These are phyloP conservation scores for Aspergillus unguis DNA, from an alignment of 2,329 filamentous ascomycete genomes.

Conservation along the genomic window DNA sequence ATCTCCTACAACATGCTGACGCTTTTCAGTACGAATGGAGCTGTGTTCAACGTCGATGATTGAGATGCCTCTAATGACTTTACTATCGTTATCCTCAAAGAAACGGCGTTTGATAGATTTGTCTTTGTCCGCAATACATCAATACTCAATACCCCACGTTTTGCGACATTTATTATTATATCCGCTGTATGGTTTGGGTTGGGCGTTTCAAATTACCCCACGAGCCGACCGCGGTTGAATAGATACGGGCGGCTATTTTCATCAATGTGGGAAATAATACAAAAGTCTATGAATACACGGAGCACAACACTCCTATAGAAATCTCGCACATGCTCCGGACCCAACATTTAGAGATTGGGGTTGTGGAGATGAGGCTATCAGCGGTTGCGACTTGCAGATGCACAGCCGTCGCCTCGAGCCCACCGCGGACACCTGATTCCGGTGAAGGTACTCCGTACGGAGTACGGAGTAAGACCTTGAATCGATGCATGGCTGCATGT, in stretches of 20 bases:
- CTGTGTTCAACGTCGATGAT: slow-evolving; percentile 50
- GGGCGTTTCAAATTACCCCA: neutral
- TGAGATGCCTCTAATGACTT: neutral
- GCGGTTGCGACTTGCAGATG: neutral
- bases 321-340: no score
- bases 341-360: neutral
- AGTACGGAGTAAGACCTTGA: neutral
- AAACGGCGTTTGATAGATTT: neutral
- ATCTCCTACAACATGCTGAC: slow-evolving; percentile 12
- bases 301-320: slow-evolving; percentile 5
- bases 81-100: neutral
- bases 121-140: neutral
- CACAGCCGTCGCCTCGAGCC: neutral
- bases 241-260: slow-evolving; percentile 8
- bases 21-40: slow-evolving; percentile 54
- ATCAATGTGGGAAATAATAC: neutral
- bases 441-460: slow-evolving; percentile 12
- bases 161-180: neutral
- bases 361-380: slow-evolving; percentile 7
- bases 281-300: neutral
- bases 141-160: neutral
- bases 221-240: neutral
- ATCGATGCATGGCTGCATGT: slow-evolving; percentile 8
- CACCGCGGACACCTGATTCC: slow-evolving; percentile 7
- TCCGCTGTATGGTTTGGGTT: neutral